phyloP scores from a whole-genome alignment of 2,329 filamentous ascomycete genomes.

The Aspergillus carbonarius region DNA sequence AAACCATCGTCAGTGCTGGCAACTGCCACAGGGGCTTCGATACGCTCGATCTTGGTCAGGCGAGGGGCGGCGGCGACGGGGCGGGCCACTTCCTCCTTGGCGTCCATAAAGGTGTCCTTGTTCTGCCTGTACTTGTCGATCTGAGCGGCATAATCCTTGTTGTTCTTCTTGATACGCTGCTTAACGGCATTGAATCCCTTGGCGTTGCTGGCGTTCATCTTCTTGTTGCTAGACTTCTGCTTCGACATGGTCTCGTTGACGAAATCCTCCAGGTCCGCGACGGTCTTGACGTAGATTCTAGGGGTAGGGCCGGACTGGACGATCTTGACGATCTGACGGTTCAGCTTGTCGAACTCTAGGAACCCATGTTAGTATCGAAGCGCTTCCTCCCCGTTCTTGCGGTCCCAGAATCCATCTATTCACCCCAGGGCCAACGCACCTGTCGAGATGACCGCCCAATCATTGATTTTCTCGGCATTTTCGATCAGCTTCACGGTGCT shows the following conservation, averaged over 20 bases:
- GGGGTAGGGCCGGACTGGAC: conserved; percentile 74
- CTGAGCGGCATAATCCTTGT: conserved; percentile 87
- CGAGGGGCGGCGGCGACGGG: conserved; percentile 50
- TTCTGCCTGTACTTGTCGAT: conserved; percentile 84
- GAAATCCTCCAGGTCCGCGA: conserved; percentile 90
- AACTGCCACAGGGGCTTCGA: conserved; percentile 50
- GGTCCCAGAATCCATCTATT: not conserved
- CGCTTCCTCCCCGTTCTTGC: not conserved
- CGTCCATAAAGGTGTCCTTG: conserved; percentile 85
- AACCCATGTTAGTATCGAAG: conserved; percentile 16
- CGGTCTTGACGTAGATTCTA: conserved; percentile 87
- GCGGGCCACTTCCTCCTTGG: conserved; percentile 70
- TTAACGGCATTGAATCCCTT: conserved; percentile 95
- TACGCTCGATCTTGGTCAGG: conserved; percentile 47
- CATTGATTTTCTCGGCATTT: conserved; percentile 95
- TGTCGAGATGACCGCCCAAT: conserved; percentile 89
- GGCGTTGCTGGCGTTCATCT: conserved; percentile 96
- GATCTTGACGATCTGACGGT: conserved; percentile 79
- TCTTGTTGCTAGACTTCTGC: conserved; percentile 94
- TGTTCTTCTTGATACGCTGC: conserved; percentile 98
- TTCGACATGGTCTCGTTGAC: conserved; percentile 93
- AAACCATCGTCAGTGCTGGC: conserved; percentile 72
- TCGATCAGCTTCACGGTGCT: conserved; percentile 86
- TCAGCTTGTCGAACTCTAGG: conserved; percentile 90
- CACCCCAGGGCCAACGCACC: conserved; percentile 57